Conservation (phyloP, 23 red algal genomes). For the Gracilaria caudata region DNA sequence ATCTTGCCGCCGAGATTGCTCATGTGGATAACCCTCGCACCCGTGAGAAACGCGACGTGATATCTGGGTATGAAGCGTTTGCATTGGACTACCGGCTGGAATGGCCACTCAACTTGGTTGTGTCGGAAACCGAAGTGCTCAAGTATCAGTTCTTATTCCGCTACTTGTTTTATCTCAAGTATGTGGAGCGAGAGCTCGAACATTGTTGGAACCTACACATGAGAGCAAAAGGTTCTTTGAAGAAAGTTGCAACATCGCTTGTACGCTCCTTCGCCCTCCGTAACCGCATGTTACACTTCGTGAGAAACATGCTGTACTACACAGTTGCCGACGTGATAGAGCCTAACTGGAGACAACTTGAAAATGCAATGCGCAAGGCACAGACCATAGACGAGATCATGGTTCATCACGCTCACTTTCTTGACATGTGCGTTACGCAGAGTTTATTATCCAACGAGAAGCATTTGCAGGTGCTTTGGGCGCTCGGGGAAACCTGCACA, state of each 20-base stretch:
- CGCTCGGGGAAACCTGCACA: slow-evolving; percentile 49
- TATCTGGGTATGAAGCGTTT: slow-evolving; percentile 82
- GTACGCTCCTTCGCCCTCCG: slow-evolving; percentile 68
- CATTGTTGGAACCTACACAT: slow-evolving; percentile 64
- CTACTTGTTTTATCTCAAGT: slow-evolving; percentile 79
- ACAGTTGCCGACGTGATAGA: slow-evolving; percentile 77
- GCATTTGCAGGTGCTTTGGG: slow-evolving; percentile 51
- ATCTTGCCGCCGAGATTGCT: slow-evolving; percentile 54
- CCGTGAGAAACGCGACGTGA: slow-evolving; percentile 16
- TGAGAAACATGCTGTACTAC: slow-evolving; percentile 77
- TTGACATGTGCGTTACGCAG: slow-evolving; percentile 66
- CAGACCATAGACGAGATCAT: slow-evolving; percentile 79
- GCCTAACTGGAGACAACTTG: slow-evolving; percentile 67
- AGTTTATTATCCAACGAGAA: slow-evolving; percentile 72
- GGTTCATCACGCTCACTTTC: slow-evolving; percentile 64
- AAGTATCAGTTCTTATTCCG: slow-evolving; percentile 98
- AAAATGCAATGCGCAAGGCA: slow-evolving; percentile 18
- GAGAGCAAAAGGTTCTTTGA: slow-evolving; percentile 5
- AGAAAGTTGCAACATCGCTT: slow-evolving; percentile 3
- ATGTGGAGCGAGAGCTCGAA: slow-evolving; percentile 69
- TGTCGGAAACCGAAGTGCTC: slow-evolving; percentile 71
- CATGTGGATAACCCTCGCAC: background rate
- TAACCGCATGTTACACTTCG: slow-evolving; percentile 82
- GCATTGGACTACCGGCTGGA: slow-evolving; percentile 64
- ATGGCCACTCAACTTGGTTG: slow-evolving; percentile 80